Evolutionary conservation across 139 green algal genomes (phyloP), one percentile per base, ranked within the genome.

Genomic region (Zygnema cylindricum): DNA sequence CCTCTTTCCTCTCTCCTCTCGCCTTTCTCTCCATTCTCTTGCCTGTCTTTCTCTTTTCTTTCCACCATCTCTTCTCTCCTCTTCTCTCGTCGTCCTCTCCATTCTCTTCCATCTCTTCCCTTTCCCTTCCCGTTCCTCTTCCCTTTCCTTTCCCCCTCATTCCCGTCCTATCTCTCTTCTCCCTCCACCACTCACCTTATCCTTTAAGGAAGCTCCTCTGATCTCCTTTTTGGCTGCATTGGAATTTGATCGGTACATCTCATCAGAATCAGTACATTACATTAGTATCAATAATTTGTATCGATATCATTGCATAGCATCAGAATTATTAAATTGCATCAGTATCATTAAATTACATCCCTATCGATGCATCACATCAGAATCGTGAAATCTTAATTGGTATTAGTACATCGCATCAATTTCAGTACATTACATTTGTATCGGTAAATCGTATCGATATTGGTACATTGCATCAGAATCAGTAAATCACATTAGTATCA

Each of bases 1-100:
- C 41, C 71, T 79, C 71, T 49, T 16, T 49, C 71, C 71, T 79
- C 71, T 16, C 71, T 49, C 41, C 71, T 43, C 38, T 16, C 71
- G 3, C 38, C 38, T 79, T 16, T 16, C 38, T 79, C 71, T 79
- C 38, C 41, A 25, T 11, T 11, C 71, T 79, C 71, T 16, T 49
- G 3, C 38, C 71, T 11, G 7, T 7, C 49, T 63, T 63, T 16
- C 49, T 16, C 49, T 16, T 63, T 16, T 63, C 49, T 16, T 16
- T 57, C 71, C 38, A 11, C 16, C 41, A 25, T 49, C 71, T 11
- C 71, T 3, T 79, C 39, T 11, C 71, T 57, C 71, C 71, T 25
- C 7, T 49, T 16, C 71, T 11, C 11, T 16, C 41, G 7, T 79
- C 71, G 7, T 16, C 71, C 3, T 16, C 11, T 16, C 71, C 41